phyloP scores from a whole-genome alignment of 1,284 basidiomycete species.

The Tilletia indica region DNA sequence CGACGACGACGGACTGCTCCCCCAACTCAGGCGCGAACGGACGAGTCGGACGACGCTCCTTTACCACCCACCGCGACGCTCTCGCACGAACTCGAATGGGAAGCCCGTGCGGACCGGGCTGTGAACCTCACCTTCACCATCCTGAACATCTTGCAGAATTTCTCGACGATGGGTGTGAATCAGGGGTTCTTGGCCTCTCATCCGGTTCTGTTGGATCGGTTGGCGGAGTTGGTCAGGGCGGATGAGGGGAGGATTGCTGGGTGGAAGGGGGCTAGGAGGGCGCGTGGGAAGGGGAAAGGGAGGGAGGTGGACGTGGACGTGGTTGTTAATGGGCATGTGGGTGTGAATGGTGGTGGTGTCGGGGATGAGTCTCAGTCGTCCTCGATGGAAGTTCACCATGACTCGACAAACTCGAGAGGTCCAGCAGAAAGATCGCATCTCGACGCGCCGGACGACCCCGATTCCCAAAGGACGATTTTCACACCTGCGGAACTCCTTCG shows the following conservation, averaged over 20 bases:
- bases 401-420: too few species aligned
- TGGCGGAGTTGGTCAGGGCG: slow-evolving; percentile 65
- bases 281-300: neutral
- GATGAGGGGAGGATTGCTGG: slow-evolving; percentile 53
- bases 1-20: slow-evolving; percentile 27
- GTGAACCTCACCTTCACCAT: slow-evolving; percentile 71
- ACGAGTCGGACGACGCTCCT: neutral
- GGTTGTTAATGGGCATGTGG: slow-evolving; percentile 25
- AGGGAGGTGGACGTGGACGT: slow-evolving; percentile 19
- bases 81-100: slow-evolving; percentile 63
- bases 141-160: slow-evolving; percentile 80
- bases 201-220: slow-evolving; percentile 66
- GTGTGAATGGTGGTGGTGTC: neutral
- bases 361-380: slow-evolving; percentile 14
- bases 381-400: slow-evolving; percentile 18
- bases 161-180: slow-evolving; percentile 75
- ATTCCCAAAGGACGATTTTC: slow-evolving; percentile 25
- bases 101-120: slow-evolving; percentile 28
- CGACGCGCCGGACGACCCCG: too few species aligned
- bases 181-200: slow-evolving; percentile 68
- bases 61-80: slow-evolving; percentile 53
- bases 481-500: slow-evolving; percentile 61
- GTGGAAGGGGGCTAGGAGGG: slow-evolving; percentile 42
- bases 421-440: neutral
- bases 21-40: slow-evolving; percentile 27